A percentile compares a stretch with the other conserved stretches of the same genome.
Evolutionary conservation across 2,329 filamentous ascomycete genomes (phyloP).

Genomic region (Xylaria sp.): DNA sequence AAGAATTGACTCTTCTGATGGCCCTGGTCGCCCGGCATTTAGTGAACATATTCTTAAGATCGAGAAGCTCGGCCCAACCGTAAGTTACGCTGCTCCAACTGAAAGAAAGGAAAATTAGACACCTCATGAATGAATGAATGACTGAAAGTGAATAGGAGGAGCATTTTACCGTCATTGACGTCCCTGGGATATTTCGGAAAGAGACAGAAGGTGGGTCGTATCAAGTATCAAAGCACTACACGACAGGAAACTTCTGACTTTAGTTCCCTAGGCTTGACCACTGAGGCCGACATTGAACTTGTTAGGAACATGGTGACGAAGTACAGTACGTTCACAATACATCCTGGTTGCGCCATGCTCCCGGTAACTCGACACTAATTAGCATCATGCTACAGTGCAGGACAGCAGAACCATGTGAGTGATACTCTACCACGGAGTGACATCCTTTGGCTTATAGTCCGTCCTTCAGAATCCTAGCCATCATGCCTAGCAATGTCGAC

Average conservation of each 20-base stretch:
- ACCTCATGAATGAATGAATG: background rate
- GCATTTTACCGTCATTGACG: slow-evolving; percentile 57
- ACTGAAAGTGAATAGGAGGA: slow-evolving; percentile 35
- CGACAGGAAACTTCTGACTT: background rate
- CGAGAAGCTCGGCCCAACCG: slow-evolving; percentile 49
- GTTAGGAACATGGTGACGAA: slow-evolving; percentile 51
- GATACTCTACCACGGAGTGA: too few species aligned
- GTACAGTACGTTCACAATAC: slow-evolving; percentile 40
- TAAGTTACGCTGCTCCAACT: slow-evolving; percentile 14
- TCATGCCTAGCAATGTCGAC: slow-evolving; percentile 43
- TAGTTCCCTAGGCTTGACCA: slow-evolving; percentile 42
- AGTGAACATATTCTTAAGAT: slow-evolving; percentile 51
- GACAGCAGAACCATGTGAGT: slow-evolving; percentile 49
- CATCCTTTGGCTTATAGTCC: background rate
- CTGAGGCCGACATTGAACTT: slow-evolving; percentile 47
- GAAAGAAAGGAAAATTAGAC: too few species aligned
- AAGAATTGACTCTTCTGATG: slow-evolving; percentile 2
- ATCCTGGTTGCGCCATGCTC: background rate
- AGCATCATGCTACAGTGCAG: slow-evolving; percentile 34
- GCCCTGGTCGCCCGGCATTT: slow-evolving; percentile 39
- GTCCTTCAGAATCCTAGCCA: slow-evolving; percentile 33
- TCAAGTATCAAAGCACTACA: background rate
- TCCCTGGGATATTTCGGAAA: slow-evolving; percentile 55
- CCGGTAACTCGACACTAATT: background rate
- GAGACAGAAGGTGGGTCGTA: slow-evolving; percentile 38